phyloP scores from a whole-genome alignment of 345 rosid genomes.

The Euclidium syriacum region DNA sequence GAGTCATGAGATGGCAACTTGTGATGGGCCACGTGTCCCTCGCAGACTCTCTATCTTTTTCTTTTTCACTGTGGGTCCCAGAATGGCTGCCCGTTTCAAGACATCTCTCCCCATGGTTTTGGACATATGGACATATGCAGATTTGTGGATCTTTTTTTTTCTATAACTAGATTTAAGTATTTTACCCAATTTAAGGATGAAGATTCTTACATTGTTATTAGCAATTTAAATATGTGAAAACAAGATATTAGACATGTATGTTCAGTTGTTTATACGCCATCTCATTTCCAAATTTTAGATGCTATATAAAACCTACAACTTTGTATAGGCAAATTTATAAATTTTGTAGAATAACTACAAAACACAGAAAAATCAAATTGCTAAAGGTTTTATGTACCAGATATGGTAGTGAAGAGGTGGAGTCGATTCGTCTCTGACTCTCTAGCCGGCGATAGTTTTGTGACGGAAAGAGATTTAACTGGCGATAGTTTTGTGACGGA shows the following conservation, averaged over 20 bases:
- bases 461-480: no score
- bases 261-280: background rate
- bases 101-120: conserved; percentile 15
- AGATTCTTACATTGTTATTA: background rate
- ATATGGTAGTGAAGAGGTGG: no score
- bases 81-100: background rate
- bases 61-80: conserved; percentile 9
- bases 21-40: conserved; percentile 18
- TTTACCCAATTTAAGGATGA: background rate
- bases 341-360: no score
- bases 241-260: background rate
- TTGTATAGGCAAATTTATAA: background rate
- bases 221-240: background rate
- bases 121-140: conserved; percentile 14
- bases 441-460: no score
- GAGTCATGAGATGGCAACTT: conserved; percentile 12
- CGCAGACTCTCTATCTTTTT: background rate
- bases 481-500: no score
- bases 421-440: no score
- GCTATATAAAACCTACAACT: background rate
- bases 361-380: no score
- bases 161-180: no score
- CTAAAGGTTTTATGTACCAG: no score
- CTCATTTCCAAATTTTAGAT: background rate
- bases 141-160: background rate